Base-by-base conservation (phyloP, 1,139 yeast species). In the Zygosaccharomyces sapae region DNA sequence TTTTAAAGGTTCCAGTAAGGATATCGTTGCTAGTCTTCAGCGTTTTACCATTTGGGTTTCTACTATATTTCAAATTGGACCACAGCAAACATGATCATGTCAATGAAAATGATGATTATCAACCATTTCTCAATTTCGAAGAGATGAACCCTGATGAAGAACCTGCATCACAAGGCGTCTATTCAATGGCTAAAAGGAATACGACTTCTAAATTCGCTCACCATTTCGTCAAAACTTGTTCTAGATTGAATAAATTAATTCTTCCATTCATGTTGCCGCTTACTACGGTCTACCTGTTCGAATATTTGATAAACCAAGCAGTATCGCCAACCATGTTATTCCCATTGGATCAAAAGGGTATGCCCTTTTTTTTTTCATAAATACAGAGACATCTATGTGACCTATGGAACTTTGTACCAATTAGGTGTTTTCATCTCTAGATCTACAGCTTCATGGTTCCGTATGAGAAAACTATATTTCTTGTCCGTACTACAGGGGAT, bases 401-500 rank as follows among this genome's bases (percentile, higher is more conserved):
- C 89, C 0, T 92, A 92, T 62, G 95, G 96, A n/a, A 85, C 95
- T 5, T 66, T 90, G 2, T 92, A 92, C 62, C 97, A 92, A 64
- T 65, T 88, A 5, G 98, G 98, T 5, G 98, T 92, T 0, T 88
- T 90, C 59, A 76, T 92, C 1, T 88, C 97, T 1, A 72, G 97
- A 48, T 86, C 97, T 0, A 86, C 96, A 1, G 81, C 87, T 1
- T 73, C 81, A 5, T 73, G 83, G 49, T 59, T 86, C 31, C 69
- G 95, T 41, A 68, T 89, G 38, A 71, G 68, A 41, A 72, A 72
- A 6, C 70, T 92, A 8, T 82, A 83, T 63, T 45, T 79, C 31
- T 76, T 90, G 9, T 77, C 95, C 0, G 33, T 75, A 0, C 70
- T 90, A 35, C 98, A 92, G 65, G 67, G 74, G n/a, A 19, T 79